Conservation (phyloP, 208 protist species). For the Borovskyia barvae region DNA sequence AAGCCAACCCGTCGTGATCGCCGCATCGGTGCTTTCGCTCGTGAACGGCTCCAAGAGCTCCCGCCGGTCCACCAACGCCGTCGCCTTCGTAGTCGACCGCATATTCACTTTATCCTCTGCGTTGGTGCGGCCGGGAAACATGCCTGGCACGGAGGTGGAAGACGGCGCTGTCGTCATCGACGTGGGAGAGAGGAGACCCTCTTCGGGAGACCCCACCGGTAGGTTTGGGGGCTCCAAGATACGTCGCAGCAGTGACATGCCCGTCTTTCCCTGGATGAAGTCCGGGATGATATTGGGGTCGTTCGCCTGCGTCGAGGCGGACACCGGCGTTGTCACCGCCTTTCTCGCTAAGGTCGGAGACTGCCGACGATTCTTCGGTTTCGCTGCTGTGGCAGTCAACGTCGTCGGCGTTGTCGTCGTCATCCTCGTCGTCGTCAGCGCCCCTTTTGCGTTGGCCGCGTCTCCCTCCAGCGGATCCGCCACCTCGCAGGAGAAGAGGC, state of each 20-base stretch:
- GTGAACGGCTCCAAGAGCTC: constrained; percentile 17
- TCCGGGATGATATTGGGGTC: not conserved
- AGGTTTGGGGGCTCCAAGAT: not conserved
- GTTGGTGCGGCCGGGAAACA: no score
- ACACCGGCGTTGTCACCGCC: not conserved
- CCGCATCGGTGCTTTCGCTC: constrained; percentile 33
- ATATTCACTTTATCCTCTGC: no score
- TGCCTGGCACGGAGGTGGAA: no score
- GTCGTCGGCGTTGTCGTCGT: not conserved
- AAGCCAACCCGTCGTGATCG: constrained; percentile 68
- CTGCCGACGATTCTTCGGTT: no score
- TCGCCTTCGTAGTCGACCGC: not conserved
- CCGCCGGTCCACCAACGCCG: not conserved
- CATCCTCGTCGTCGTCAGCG: not conserved
- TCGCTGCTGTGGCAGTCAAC: no score
- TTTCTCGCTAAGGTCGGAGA: no score
- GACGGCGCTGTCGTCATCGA: no score
- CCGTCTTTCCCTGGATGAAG: not conserved
- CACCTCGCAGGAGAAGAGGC: constrained; percentile 30
- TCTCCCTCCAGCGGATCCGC: not conserved
- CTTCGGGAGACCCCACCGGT: no score
- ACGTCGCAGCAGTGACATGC: constrained; percentile 3
- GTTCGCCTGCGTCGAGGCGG: not conserved
- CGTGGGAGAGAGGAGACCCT: no score
- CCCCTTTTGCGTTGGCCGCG: not conserved